phyloP scores from a whole-genome alignment of 2,329 filamentous ascomycete genomes.

The Trichoderma afroharzianum region DNA sequence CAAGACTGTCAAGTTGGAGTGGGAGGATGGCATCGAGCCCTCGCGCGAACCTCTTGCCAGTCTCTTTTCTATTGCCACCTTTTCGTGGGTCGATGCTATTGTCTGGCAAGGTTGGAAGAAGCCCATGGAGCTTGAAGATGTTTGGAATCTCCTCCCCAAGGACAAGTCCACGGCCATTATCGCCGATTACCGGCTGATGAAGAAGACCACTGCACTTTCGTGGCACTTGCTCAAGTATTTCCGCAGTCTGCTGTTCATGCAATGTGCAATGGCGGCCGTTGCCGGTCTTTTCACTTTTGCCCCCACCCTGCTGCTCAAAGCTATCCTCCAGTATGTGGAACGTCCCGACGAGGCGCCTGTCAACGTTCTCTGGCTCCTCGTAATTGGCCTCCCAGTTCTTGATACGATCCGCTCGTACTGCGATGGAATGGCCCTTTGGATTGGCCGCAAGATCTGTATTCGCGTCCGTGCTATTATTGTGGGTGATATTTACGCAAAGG shows the following conservation, averaged over 20 bases:
- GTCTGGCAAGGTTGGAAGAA: constrained; percentile 86
- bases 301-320: constrained; percentile 84
- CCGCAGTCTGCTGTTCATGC: constrained; percentile 67
- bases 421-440: constrained; percentile 85
- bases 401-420: constrained; percentile 77
- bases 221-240: constrained; percentile 85
- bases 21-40: constrained; percentile 83
- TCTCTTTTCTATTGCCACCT: constrained; percentile 81
- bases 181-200: constrained; percentile 76
- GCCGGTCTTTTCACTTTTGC: constrained; percentile 84
- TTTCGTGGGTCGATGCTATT: constrained; percentile 85
- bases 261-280: constrained; percentile 76
- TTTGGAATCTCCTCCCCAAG: constrained; percentile 86
- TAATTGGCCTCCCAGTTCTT: constrained; percentile 81
- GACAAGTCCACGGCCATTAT: constrained; percentile 84
- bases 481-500: constrained; percentile 95
- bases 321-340: constrained; percentile 93
- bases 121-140: constrained; percentile 74
- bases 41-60: constrained; percentile 85
- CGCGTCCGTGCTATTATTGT: constrained; percentile 91
- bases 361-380: constrained; percentile 94
- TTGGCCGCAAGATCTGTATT: constrained; percentile 91
- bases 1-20: constrained; percentile 80
- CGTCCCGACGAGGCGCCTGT: constrained; percentile 67
- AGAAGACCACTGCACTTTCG: constrained; percentile 74